Evolutionary conservation across 192 early-diverging fungal genomes (phyloP).

Genomic region (Backusella sp.): DNA sequence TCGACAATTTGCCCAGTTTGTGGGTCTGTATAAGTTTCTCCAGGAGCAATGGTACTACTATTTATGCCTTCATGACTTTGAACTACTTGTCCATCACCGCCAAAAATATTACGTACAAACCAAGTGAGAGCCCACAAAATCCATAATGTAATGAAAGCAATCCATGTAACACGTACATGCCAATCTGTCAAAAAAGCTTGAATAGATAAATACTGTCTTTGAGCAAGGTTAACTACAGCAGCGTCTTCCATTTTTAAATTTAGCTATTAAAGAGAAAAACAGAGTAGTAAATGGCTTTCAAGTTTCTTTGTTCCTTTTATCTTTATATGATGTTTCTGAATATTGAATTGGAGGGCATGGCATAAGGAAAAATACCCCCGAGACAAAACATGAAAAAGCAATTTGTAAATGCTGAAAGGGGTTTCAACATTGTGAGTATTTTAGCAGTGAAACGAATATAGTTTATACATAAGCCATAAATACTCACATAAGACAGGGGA

Average conservation of each 20-base stretch:
- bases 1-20: neutral
- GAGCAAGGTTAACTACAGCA: neutral
- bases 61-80: neutral
- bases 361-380: neutral
- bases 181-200: slow-evolving; percentile 22
- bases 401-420: neutral
- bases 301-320: neutral
- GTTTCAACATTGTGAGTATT: neutral
- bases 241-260: neutral
- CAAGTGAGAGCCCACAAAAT: slow-evolving; percentile 30
- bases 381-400: neutral
- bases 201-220: neutral
- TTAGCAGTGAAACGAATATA: neutral
- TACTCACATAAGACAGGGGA: too few species aligned
- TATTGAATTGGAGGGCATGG: neutral
- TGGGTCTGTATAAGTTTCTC: neutral
- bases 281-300: neutral
- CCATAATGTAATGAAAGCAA: slow-evolving; percentile 32
- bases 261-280: neutral
- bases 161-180: slow-evolving; percentile 29
- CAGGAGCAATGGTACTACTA: neutral
- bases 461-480: too few species aligned
- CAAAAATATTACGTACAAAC: slow-evolving; percentile 30
- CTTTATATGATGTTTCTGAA: neutral
- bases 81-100: slow-evolving; percentile 10